A percentile compares a stretch with the other conserved stretches of the same genome.
Conservation (phyloP, 2,329 filamentous ascomycete genomes). For the Stenocarpella maydis region DNA sequence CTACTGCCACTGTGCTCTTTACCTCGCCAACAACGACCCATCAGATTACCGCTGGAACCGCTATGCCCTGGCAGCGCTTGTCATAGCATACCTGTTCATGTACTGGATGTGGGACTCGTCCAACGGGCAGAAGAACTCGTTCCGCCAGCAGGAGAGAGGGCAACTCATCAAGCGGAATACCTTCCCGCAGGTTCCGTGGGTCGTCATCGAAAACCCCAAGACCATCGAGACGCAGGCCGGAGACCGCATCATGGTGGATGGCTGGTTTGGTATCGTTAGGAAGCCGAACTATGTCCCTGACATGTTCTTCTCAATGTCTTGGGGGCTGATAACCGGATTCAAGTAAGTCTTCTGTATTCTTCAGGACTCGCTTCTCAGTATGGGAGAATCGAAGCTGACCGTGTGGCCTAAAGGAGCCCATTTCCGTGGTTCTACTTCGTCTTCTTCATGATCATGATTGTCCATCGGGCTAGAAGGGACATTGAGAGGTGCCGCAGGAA, state of each 20-base stretch:
- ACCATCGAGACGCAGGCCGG: constrained; percentile 74
- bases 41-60: constrained; percentile 73
- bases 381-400: not conserved
- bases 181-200: constrained; percentile 84
- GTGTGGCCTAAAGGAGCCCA: constrained; percentile 72
- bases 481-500: constrained; percentile 78
- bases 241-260: constrained; percentile 76
- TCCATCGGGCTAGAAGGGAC: constrained; percentile 78
- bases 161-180: constrained; percentile 70
- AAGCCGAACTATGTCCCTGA: constrained; percentile 86
- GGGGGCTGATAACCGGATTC: constrained; percentile 74
- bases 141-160: constrained; percentile 75
- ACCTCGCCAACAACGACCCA: constrained; percentile 78
- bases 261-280: constrained; percentile 78
- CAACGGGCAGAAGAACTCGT: constrained; percentile 87
- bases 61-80: constrained; percentile 67
- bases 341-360: not conserved
- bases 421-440: constrained; percentile 91
- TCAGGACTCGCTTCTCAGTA: rapidly evolving
- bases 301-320: constrained; percentile 77
- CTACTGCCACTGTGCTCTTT: constrained; percentile 86
- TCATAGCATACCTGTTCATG: constrained; percentile 72
- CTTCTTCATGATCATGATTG: constrained; percentile 83
- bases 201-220: constrained; percentile 75
- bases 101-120: constrained; percentile 88